Conservation (phyloP, 495 filamentous ascomycete genomes). For the Hyaloscypha bicolor region DNA sequence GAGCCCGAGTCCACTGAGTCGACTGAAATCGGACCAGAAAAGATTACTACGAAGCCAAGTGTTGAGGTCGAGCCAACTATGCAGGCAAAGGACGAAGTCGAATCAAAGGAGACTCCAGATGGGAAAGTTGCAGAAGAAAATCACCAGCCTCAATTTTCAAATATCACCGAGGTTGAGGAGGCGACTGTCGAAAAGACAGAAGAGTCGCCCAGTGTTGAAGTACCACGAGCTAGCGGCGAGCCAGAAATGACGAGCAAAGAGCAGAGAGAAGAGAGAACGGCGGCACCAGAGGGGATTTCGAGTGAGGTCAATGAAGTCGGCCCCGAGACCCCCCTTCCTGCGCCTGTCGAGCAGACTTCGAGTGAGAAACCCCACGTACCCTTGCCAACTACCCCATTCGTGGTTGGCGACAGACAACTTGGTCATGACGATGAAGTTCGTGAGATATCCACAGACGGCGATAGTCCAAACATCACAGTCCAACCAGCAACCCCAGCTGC, state of each 20-base stretch:
- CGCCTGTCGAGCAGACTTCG: background rate
- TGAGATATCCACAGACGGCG: background rate
- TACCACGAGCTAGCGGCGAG: background rate
- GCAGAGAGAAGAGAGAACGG: background rate
- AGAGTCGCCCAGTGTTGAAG: background rate
- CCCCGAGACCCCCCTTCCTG: background rate
- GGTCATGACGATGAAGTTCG: constrained; percentile 6
- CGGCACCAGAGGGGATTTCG: background rate
- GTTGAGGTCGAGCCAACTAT: background rate
- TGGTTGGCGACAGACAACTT: constrained; percentile 10
- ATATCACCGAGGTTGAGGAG: background rate
- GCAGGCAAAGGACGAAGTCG: background rate
- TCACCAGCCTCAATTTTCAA: background rate
- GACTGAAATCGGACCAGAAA: background rate
- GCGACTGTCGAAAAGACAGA: background rate
- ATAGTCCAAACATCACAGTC: constrained; percentile 14
- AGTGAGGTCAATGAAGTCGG: background rate
- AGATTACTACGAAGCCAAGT: background rate
- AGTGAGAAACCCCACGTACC: background rate
- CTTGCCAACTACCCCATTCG: constrained; percentile 12
- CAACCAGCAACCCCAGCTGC: constrained; percentile 20
- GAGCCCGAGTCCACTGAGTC: background rate
- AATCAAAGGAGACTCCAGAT: background rate
- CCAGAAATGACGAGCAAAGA: background rate
- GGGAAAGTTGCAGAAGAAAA: background rate